Percentiles rank a stretch among this genome's conserved stretches.
Conservation (phyloP, 306 rosid genomes). For the Quercus rubra region DNA sequence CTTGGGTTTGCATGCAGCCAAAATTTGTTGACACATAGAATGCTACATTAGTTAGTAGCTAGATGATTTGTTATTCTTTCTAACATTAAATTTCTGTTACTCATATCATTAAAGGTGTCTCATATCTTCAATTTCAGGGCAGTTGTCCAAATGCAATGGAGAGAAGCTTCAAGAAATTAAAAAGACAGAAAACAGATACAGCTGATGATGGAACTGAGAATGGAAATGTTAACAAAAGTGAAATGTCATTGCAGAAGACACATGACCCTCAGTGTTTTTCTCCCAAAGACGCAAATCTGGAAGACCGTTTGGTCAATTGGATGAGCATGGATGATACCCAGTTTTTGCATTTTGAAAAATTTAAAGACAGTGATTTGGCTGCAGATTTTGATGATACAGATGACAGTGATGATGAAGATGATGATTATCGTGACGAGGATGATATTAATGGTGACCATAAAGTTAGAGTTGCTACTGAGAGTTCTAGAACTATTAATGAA, state of each 20-base stretch:
- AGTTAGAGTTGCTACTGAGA: constrained; percentile 26
- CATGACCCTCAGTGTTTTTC: constrained; percentile 22
- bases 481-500: constrained; percentile 16
- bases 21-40: not conserved
- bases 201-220: constrained; percentile 24
- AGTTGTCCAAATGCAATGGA: constrained; percentile 30
- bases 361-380: constrained; percentile 36
- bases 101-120: not conserved
- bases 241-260: constrained; percentile 32
- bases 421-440: constrained; percentile 35
- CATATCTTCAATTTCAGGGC: constrained; percentile 36
- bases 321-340: constrained; percentile 74
- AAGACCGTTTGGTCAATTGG: constrained; percentile 56
- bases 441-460: constrained; percentile 23
- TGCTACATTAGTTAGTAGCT: not conserved
- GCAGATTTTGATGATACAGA: constrained; percentile 52
- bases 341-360: constrained; percentile 34
- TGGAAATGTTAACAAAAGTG: constrained; percentile 28
- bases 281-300: constrained; percentile 22
- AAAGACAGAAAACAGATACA: constrained; percentile 44
- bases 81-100: not conserved
- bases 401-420: constrained; percentile 46
- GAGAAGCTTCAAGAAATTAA: constrained; percentile 47
- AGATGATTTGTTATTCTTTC: not conserved
- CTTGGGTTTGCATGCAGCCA: not conserved